Base-by-base conservation (phyloP, 1,139 yeast genomes). In the Geotrichum klebahnii region DNA sequence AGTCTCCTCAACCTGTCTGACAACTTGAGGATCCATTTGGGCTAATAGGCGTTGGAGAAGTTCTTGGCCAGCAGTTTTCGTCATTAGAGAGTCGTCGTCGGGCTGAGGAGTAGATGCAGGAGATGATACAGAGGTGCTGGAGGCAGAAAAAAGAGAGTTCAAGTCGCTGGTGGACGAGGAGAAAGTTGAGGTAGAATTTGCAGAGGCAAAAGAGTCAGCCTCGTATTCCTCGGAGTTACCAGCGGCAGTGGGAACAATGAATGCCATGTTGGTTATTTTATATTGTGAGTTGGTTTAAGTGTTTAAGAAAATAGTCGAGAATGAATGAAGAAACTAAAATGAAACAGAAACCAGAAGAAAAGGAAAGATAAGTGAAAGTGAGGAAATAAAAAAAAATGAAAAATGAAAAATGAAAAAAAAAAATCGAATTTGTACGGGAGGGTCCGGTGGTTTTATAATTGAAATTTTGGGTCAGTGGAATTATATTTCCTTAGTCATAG, bases 51-150 rank as follows among this genome's bases (percentile, higher is more conserved):
- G 37, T n/a, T n/a, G n/a, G n/a, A n/a, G 14, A 45, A 34, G 12
- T 45, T 45, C 31, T 44, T 37, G 22, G 41, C 40, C 16, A 43
- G 50, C 24, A 26, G 36, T n/a, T 37, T 31, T 28, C 44, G 47
- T 17, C 33, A 42, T n/a, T 48, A 26, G 26, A 8, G 24, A 14
- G 44, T 14, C 1, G 39, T 14, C n/a, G n/a, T n/a, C 6, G 46
- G 42, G 29, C n/a, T n/a, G 31, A 22, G 38, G 12, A 22, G 22
- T 6, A 22, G 44, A 33, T 19, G 16, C n/a, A 23, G 35, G n/a
- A 22, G 37, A 19, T 9, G 32, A 26, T 28, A 20, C 16, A 31
- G 23, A 12, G 12, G 34, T n/a, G 34, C 34, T 6, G 23, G 24
- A 3, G 14, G 33, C 16, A 16, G 42, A 38, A 23, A 38, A 38